Percentiles rank a stretch among this genome's conserved stretches.
These are phyloP conservation scores for Trichosporon coremiiforme DNA, from an alignment of 1,284 basidiomycete species.

Conservation along the genomic window DNA sequence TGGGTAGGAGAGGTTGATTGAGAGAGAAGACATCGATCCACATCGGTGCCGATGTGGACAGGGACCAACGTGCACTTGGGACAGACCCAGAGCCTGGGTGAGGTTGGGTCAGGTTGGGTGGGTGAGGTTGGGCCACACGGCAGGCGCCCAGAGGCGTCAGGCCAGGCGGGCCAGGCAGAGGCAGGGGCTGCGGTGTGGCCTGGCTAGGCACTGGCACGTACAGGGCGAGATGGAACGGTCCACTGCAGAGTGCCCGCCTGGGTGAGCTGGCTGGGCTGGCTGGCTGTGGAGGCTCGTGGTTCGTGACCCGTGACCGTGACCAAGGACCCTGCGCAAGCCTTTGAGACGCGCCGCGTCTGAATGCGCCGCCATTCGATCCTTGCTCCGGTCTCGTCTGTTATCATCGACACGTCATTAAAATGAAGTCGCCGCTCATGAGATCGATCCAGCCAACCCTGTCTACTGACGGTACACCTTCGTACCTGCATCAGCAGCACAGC, in stretches of 20 bases:
- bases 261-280: not conserved
- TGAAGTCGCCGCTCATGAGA: too few relatives aligned
- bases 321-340: not conserved
- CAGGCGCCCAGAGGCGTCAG: not conserved
- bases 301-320: slow-evolving; percentile 9
- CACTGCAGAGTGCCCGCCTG: not conserved
- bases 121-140: not conserved
- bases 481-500: too few relatives aligned
- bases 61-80: not conserved
- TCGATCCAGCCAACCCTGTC: too few relatives aligned
- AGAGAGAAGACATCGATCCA: slow-evolving; percentile 3
- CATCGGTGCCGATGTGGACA: not conserved
- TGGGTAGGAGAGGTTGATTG: not conserved
- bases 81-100: not conserved
- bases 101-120: too few relatives aligned
- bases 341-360: not conserved
- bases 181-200: not conserved
- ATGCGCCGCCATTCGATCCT: not conserved
- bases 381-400: not conserved
- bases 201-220: not conserved
- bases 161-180: not conserved
- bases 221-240: not conserved
- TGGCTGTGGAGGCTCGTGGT: not conserved
- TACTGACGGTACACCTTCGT: too few relatives aligned
- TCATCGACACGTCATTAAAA: not conserved